phyloP scores from a whole-genome alignment of 345 rosid genomes.

The Euphorbia tirucalli region DNA sequence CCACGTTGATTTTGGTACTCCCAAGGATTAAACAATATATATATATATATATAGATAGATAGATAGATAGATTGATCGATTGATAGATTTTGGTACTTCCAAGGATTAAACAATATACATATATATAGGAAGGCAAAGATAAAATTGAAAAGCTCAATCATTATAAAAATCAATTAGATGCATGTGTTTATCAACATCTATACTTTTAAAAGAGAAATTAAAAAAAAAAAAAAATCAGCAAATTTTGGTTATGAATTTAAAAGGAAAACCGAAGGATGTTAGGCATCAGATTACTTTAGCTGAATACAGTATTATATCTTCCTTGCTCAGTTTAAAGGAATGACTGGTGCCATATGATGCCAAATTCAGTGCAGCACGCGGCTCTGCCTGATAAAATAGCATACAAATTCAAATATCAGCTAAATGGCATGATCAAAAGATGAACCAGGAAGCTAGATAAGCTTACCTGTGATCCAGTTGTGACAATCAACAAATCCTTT shows the following conservation, averaged over 20 bases:
- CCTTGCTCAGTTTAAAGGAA: conserved; percentile 78
- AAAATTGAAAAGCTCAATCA: not conserved
- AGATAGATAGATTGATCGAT: too few species aligned
- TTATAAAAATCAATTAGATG: not conserved
- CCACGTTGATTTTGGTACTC: not conserved
- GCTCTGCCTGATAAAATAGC: conserved; percentile 84
- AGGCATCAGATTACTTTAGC: conserved; percentile 66
- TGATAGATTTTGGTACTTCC: too few species aligned
- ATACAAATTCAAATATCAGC: conserved; percentile 33
- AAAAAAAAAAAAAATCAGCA: not conserved
- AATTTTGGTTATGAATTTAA: conserved; percentile 1
- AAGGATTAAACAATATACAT: too few species aligned
- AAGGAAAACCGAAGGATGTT: not conserved
- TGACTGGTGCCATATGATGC: conserved; percentile 93
- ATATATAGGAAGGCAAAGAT: conserved; percentile 2
- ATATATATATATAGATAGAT: too few species aligned
- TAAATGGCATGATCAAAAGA: conserved; percentile 9
- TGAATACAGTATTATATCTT: conserved; percentile 82
- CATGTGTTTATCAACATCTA: not conserved
- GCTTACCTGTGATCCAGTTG: conserved; percentile 98
- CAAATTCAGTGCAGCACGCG: conserved; percentile 94
- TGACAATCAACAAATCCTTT: conserved; percentile 87
- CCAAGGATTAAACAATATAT: not conserved
- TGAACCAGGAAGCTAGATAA: conserved; percentile 16
- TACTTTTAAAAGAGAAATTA: conserved; percentile 2